These are phyloP conservation scores for Sutorius australiensis DNA, from an alignment of 768 basidiomycete species.

Conservation along the genomic window DNA sequence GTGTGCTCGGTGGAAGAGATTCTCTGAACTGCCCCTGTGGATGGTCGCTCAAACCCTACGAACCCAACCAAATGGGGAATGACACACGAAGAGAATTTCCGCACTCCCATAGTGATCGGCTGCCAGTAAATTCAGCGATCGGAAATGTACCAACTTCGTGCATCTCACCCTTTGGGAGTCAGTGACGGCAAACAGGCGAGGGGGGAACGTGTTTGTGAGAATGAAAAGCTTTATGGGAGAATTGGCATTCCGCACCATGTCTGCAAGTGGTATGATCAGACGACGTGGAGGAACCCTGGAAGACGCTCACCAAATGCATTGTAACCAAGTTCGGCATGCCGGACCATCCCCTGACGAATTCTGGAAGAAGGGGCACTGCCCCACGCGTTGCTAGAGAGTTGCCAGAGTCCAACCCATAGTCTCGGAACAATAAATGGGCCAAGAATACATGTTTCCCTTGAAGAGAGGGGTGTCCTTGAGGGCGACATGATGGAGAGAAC, in stretches of 20 bases:
- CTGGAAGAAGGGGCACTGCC: conserved; percentile 65
- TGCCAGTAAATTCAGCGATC: conserved; percentile 27
- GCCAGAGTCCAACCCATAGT: conserved; percentile 80
- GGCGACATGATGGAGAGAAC: conserved; percentile 20
- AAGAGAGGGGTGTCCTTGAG: conserved; percentile 8
- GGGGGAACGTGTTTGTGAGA: conserved; percentile 14
- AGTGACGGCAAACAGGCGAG: conserved; percentile 3
- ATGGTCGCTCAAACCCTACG: conserved; percentile 2
- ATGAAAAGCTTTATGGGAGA: conserved; percentile 1
- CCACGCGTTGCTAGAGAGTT: conserved; percentile 84
- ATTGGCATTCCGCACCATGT: conserved; percentile 48
- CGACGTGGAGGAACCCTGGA: conserved; percentile 7
- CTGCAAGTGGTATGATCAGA: conserved; percentile 29
- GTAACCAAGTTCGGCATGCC: conserved; percentile 54
- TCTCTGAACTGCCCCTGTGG: conserved; percentile 66
- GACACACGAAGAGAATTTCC: conserved; percentile 72
- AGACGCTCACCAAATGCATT: conserved; percentile 41
- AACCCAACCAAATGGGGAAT: not conserved
- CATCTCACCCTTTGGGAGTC: conserved; percentile 24
- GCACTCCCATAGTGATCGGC: conserved; percentile 88
- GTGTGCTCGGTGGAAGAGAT: conserved; percentile 37
- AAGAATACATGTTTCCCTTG: conserved; percentile 47
- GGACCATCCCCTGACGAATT: conserved; percentile 64
- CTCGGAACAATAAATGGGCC: conserved; percentile 59
- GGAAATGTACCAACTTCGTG: not conserved